Conservation (phyloP, 371 early-diverging fungal genomes). For the Polyrhizophydium stewartii region DNA sequence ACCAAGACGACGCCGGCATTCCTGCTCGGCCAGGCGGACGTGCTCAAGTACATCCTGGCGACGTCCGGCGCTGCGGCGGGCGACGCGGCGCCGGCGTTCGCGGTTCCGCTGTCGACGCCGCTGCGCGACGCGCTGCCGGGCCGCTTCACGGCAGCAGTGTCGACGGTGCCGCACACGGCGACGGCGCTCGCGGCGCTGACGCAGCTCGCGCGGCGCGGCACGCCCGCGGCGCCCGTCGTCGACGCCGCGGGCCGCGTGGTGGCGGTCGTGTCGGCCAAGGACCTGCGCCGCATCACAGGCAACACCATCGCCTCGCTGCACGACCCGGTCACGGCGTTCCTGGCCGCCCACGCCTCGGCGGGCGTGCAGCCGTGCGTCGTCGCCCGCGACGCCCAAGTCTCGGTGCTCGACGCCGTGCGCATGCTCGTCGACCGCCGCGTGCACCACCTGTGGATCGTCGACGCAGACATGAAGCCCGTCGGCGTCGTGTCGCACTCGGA, state of each 20-base stretch:
- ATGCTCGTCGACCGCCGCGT: conserved; percentile 2
- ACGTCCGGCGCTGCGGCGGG: background rate
- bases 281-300: conserved; percentile 25
- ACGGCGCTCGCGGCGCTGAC: conserved; percentile 29
- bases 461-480: conserved; percentile 20
- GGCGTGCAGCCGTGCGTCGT: conserved; percentile 6
- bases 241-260: conserved; percentile 20
- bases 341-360: conserved; percentile 31
- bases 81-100: background rate
- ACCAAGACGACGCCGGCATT: too few relatives aligned
- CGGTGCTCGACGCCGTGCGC: conserved; percentile 13
- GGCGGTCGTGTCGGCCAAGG: conserved; percentile 40
- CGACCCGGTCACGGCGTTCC: conserved; percentile 27
- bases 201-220: conserved; percentile 28
- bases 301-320: conserved; percentile 13
- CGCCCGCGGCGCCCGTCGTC: conserved; percentile 36
- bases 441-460: conserved; percentile 41
- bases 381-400: conserved; percentile 13
- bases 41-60: background rate
- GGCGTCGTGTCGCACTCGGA: conserved; percentile 42
- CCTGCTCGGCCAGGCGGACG: background rate
- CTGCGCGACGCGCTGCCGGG: too few relatives aligned
- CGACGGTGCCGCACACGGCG: too few relatives aligned
- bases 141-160: too few relatives aligned
- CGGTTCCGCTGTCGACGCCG: too few relatives aligned